Conservation (phyloP, 768 basidiomycete genomes). For the Suillus alpinus region DNA sequence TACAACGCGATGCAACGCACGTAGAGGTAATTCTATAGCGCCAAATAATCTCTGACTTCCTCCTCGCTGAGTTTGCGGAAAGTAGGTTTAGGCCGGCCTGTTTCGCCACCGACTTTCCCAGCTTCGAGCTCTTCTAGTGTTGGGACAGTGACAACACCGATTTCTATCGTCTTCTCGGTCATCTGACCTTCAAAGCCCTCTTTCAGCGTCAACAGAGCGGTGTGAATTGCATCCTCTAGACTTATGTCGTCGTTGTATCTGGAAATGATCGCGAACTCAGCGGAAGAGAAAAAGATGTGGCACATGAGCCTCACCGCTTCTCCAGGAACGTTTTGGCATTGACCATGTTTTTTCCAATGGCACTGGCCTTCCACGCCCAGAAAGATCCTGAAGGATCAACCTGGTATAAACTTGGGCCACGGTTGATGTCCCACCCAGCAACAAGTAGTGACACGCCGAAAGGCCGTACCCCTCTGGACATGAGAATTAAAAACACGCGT, state of each 20-base stretch:
- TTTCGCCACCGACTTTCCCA: constrained; percentile 66
- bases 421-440: constrained; percentile 92
- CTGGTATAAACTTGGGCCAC: constrained; percentile 97
- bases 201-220: constrained; percentile 94
- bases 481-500: constrained; percentile 31
- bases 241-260: constrained; percentile 99
- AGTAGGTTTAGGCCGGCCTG: constrained; percentile 74
- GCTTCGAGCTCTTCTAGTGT: constrained; percentile 56
- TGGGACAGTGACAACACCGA: constrained; percentile 92
- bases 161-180: constrained; percentile 99
- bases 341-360: constrained; percentile 99
- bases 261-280: constrained; percentile 21
- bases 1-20: constrained; percentile 22
- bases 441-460: constrained; percentile 97
- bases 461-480: constrained; percentile 89
- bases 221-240: constrained; percentile 98
- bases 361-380: constrained; percentile 99
- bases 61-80: constrained; percentile 96
- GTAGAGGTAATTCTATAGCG: constrained; percentile 52
- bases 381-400: constrained; percentile 98
- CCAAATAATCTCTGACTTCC: constrained; percentile 95
- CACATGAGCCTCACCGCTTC: constrained; percentile 70
- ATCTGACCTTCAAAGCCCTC: constrained; percentile 99
- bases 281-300: constrained; percentile 18
- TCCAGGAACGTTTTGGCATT: constrained; percentile 99